phyloP scores from a whole-genome alignment of 2,329 filamentous ascomycete species.

The Claviceps humidiphila region DNA sequence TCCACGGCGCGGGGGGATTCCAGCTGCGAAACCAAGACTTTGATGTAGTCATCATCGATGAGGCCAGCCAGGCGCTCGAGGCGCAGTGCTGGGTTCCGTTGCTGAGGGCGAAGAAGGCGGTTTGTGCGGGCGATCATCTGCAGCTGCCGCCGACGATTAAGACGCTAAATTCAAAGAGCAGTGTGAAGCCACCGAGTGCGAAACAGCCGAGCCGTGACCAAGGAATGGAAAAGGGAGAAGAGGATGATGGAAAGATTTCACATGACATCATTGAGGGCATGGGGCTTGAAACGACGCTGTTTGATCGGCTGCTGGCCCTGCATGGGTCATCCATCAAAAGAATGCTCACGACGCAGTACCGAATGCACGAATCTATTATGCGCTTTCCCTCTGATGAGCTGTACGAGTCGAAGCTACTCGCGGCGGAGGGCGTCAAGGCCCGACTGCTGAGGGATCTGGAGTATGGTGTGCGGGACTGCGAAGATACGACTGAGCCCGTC shows the following conservation, averaged over 20 bases:
- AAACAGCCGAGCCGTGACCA: too few species aligned
- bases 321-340: conserved; percentile 77
- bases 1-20: conserved; percentile 81
- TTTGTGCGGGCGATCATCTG: conserved; percentile 87
- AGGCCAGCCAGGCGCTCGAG: conserved; percentile 89
- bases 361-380: conserved; percentile 97
- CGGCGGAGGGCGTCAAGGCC: conserved; percentile 63
- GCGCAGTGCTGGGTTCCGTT: conserved; percentile 95
- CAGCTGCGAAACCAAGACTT: conserved; percentile 72
- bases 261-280: conserved; percentile 31
- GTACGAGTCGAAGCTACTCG: conserved; percentile 70
- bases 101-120: conserved; percentile 65
- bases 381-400: conserved; percentile 79
- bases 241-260: conserved; percentile 13
- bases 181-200: conserved; percentile 16
- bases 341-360: conserved; percentile 94
- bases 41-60: conserved; percentile 90
- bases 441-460: conserved; percentile 65
- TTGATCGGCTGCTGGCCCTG: conserved; percentile 71
- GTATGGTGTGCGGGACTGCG: conserved; percentile 64
- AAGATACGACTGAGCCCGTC: conserved; percentile 77
- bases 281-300: conserved; percentile 77
- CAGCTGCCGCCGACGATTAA: conserved; percentile 94
- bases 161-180: conserved; percentile 45
- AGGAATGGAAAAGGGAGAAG: conserved; percentile 12